Evolutionary conservation across 176 grass and related monocot genomes (phyloP).

Genomic region (Hsuehochloa calcarea): DNA sequence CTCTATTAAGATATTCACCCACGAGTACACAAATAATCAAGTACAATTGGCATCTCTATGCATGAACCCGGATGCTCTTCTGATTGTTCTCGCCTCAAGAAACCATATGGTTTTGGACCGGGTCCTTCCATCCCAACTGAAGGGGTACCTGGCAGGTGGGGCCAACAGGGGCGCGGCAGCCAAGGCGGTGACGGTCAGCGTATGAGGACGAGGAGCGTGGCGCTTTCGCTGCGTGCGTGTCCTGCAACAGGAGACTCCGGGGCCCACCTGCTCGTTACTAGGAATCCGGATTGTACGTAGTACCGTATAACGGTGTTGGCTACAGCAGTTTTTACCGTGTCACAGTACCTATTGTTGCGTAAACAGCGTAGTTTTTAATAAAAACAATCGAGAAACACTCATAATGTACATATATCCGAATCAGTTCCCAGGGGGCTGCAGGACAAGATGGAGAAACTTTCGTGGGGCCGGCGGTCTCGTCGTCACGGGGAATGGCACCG

Average conservation of each 20-base stretch:
- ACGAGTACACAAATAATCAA: too few species aligned
- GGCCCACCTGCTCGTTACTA: not conserved
- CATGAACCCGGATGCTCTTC: too few species aligned
- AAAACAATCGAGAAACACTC: too few species aligned
- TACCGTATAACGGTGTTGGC: too few species aligned
- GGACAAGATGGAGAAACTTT: not conserved
- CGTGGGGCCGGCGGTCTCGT: not conserved
- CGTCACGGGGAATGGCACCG: not conserved
- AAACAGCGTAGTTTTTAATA: too few species aligned
- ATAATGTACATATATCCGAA: too few species aligned
- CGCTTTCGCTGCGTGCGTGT: conserved; percentile 16
- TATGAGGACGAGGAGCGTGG: not conserved
- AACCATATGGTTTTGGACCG: not conserved
- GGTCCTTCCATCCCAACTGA: not conserved
- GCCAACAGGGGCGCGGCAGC: not conserved
- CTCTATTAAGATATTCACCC: too few species aligned
- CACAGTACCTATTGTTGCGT: too few species aligned
- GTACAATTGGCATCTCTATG: too few species aligned
- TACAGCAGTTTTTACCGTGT: too few species aligned
- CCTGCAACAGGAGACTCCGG: not conserved
- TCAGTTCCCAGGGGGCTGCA: not conserved
- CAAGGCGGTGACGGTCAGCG: not conserved
- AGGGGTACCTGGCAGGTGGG: not conserved
- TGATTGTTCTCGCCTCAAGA: not conserved
- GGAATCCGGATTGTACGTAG: too few species aligned